Conservation (phyloP, 2,329 filamentous ascomycete genomes). For the Atkinsonella texensis region DNA sequence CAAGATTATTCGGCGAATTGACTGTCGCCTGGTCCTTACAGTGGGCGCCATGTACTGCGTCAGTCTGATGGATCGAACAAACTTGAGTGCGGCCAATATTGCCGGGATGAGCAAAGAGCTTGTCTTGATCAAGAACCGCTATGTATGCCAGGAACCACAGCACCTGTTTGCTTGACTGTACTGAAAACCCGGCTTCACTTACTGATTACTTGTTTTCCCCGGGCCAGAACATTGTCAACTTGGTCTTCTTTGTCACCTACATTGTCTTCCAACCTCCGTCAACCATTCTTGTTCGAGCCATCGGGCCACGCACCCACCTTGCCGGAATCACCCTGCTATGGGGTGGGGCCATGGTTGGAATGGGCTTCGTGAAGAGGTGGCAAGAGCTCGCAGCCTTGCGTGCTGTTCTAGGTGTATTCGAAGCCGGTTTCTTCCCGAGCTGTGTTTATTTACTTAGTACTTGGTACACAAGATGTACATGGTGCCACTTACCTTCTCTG, state of each 20-base stretch:
- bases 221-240: constrained; percentile 47
- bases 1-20: constrained; percentile 57
- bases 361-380: constrained; percentile 49
- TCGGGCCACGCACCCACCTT: constrained; percentile 50
- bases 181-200: neutral
- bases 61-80: constrained; percentile 68
- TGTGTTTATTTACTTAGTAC: constrained; percentile 62
- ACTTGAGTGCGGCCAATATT: constrained; percentile 60
- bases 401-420: constrained; percentile 49
- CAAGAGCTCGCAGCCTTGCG: constrained; percentile 40
- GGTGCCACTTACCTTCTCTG: neutral
- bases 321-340: constrained; percentile 42
- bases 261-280: constrained; percentile 60
- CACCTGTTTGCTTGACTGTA: too few relatives aligned
- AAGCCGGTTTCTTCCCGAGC: constrained; percentile 61
- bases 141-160: constrained; percentile 20
- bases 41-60: constrained; percentile 61
- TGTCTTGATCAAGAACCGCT: constrained; percentile 31
- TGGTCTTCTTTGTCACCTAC: constrained; percentile 66
- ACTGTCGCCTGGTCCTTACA: constrained; percentile 50
- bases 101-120: constrained; percentile 48
- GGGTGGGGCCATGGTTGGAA: constrained; percentile 51
- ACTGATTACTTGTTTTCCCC: neutral
- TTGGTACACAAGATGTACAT: constrained; percentile 57
- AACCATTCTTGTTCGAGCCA: constrained; percentile 53